Evolutionary conservation across 2,329 filamentous ascomycete species (phyloP), one percentile per base, ranked within the genome.

Genomic region (Kalaharituber pfeilii): DNA sequence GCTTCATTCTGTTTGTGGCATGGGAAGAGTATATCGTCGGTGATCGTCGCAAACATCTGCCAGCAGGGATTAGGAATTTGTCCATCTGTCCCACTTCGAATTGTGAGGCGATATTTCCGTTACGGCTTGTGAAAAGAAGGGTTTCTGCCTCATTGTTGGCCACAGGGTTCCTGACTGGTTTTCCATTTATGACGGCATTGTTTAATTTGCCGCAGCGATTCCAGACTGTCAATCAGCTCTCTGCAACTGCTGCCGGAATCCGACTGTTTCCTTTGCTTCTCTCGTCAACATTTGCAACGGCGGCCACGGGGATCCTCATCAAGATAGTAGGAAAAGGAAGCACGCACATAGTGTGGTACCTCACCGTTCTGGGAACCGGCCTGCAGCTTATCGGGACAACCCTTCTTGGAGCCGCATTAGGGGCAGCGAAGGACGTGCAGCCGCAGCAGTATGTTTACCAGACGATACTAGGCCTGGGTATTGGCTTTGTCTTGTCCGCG

Each of bases 121-220:
- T 49, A n/a, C 44, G 44, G 26, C 36, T 29, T n/a, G 33, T 29
- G 6, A 52, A n/a, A 52, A 53, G 58, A 39, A 62, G 50, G 13
- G 51, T 49, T 50, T 22, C 7, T 6, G 15, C 22, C 24, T 13
- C 2, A 7, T 20, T 11, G 1, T 45, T 67, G 65, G 28, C 42
- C 13, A 60, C 60, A 42, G 63, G 59, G 24, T 66, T 67, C 55
- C 58, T 67, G 49, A 66, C 63, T 9, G 68, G 65, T 3, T 64
- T 64, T 18, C 66, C 65, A 4, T 70, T 69, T 56, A 65, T 67
- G 61, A 25, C 42, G 42, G 62, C 66, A 2, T 60, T 65, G 8
- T 64, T 71, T 60, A 67, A 66, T 53, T 62, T 68, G 15, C 68
- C 68, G 1, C 68, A 70, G 56, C 59, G 66, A 28, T 64, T 65